Evolutionary conservation across 805 yeast species (phyloP).

Genomic region (Naumovozyma baii): DNA sequence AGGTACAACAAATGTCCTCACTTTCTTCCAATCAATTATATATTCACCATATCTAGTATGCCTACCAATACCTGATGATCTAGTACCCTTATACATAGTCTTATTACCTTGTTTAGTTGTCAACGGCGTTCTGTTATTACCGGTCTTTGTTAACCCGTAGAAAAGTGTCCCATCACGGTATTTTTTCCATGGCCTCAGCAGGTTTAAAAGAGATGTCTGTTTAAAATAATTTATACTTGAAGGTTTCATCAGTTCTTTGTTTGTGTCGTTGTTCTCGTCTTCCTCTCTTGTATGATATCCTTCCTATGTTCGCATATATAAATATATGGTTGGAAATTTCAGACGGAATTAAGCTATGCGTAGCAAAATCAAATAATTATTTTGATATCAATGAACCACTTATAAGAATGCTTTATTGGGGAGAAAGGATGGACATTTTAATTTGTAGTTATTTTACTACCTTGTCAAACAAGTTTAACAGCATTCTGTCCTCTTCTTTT

Average conservation of each 20-base stretch:
- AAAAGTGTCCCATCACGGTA: slow-evolving; percentile 74
- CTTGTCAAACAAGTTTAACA: too few relatives aligned
- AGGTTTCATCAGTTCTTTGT: slow-evolving; percentile 37
- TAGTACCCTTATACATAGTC: slow-evolving; percentile 90
- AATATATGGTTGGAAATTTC: too few relatives aligned
- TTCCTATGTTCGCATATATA: too few relatives aligned
- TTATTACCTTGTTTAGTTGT: slow-evolving; percentile 93
- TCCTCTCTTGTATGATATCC: neutral
- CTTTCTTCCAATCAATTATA: slow-evolving; percentile 71
- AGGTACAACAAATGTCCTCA: slow-evolving; percentile 86
- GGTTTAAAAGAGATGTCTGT: slow-evolving; percentile 35
- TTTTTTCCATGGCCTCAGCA: slow-evolving; percentile 85
- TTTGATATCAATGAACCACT: too few relatives aligned
- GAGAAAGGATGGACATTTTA: too few relatives aligned
- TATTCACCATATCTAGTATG: slow-evolving; percentile 68
- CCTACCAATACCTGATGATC: slow-evolving; percentile 86
- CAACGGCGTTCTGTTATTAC: slow-evolving; percentile 73
- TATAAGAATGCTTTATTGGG: too few relatives aligned
- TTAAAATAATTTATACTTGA: slow-evolving; percentile 39
- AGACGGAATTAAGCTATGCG: too few relatives aligned
- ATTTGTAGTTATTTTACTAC: too few relatives aligned
- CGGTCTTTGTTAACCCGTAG: slow-evolving; percentile 69
- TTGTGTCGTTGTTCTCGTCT: neutral
- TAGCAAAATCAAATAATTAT: too few relatives aligned
- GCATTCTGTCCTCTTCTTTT: too few relatives aligned